phyloP scores from a whole-genome alignment of 768 basidiomycete genomes.

The Calvatia gigantea region DNA sequence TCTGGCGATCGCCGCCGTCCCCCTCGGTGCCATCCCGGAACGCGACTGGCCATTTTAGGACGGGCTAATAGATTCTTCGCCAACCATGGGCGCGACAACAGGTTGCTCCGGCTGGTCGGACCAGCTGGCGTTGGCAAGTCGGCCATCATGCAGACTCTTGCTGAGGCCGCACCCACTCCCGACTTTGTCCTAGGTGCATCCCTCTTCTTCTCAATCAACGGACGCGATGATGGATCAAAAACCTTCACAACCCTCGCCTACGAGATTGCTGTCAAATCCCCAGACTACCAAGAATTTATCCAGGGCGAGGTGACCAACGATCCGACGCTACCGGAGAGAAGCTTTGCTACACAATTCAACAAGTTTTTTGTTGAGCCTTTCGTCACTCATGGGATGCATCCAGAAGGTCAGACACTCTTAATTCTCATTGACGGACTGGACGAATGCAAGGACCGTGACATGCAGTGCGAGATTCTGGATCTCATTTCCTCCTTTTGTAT shows the following conservation, averaged over 20 bases:
- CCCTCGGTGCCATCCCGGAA: not conserved
- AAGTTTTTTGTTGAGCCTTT: slow-evolving; percentile 15
- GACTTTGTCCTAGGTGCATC: too few species aligned
- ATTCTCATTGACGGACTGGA: slow-evolving; percentile 26
- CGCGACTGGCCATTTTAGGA: not conserved
- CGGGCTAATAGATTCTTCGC: not conserved
- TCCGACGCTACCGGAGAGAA: slow-evolving; percentile 11
- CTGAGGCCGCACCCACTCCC: not conserved
- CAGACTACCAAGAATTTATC: slow-evolving; percentile 3
- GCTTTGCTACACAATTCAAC: slow-evolving; percentile 12
- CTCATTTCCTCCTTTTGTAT: slow-evolving; percentile 7
- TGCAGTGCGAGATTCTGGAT: slow-evolving; percentile 15
- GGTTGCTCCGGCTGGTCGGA: not conserved
- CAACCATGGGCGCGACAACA: not conserved
- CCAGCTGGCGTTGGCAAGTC: not conserved
- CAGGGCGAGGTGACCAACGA: slow-evolving; percentile 1
- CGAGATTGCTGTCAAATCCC: slow-evolving; percentile 15
- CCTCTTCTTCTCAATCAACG: not conserved
- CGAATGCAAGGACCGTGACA: slow-evolving; percentile 16
- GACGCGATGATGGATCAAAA: not conserved
- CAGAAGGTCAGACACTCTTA: not conserved
- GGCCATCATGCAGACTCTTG: not conserved
- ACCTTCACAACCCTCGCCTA: slow-evolving; percentile 15
- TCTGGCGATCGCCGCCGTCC: not conserved
- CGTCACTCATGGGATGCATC: not conserved